phyloP scores from a whole-genome alignment of 306 rosid species.

The Sindora glabra region DNA sequence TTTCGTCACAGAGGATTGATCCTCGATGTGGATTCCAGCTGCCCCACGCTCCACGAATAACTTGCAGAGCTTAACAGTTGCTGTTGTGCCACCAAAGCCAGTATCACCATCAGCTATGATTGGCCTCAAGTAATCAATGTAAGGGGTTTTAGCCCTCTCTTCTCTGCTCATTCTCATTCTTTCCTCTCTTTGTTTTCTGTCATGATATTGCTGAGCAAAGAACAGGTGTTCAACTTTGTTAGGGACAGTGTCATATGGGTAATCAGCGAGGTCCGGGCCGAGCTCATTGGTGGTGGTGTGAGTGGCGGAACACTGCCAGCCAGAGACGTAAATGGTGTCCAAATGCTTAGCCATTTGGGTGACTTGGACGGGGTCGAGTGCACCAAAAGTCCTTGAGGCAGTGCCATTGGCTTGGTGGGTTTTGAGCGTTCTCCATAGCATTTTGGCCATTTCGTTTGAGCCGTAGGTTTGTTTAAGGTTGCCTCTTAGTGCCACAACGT shows the following conservation, averaged over 20 bases:
- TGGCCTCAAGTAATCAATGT: constrained; percentile 78
- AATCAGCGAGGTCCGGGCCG: constrained; percentile 96
- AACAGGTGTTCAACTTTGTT: constrained; percentile 93
- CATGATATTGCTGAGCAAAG: constrained; percentile 91
- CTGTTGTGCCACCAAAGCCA: constrained; percentile 83
- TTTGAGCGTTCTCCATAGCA: constrained; percentile 81
- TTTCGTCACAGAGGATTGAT: constrained; percentile 80
- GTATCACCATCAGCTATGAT: constrained; percentile 92
- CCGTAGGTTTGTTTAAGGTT: constrained; percentile 67
- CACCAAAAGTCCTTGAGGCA: constrained; percentile 90
- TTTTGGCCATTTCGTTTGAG: constrained; percentile 72
- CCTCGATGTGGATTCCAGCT: constrained; percentile 94
- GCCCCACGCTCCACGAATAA: constrained; percentile 96
- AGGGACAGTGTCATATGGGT: constrained; percentile 96
- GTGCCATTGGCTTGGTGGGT: constrained; percentile 86
- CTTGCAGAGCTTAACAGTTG: constrained; percentile 93
- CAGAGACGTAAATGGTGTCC: constrained; percentile 89
- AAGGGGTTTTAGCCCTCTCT: constrained; percentile 72
- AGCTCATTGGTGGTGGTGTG: constrained; percentile 91
- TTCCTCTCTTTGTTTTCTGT: constrained; percentile 81
- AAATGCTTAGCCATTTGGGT: constrained; percentile 91
- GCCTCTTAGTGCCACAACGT: constrained; percentile 81
- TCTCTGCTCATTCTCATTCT: constrained; percentile 77
- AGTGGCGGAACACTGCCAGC: constrained; percentile 96
- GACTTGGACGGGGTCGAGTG: constrained; percentile 92